Conservation (phyloP, 2,329 filamentous ascomycete genomes). For the Pseudocercospora cruenta region DNA sequence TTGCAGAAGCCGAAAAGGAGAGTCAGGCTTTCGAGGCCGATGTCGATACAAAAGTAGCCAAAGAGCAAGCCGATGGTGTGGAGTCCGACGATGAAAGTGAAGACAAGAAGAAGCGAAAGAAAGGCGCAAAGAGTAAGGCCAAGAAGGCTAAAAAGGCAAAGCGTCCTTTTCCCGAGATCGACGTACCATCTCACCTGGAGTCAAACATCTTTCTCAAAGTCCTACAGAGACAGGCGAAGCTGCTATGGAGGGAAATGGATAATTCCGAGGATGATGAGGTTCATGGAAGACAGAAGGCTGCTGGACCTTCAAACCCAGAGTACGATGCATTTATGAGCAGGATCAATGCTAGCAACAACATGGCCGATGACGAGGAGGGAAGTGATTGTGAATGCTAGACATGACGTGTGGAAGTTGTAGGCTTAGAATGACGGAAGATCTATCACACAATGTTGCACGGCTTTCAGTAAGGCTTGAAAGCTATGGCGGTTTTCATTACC, state of each 20-base stretch:
- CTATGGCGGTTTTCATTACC: too few relatives aligned
- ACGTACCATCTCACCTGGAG: conserved; percentile 27
- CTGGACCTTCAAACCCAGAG: background rate
- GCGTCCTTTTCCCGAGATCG: conserved; percentile 21
- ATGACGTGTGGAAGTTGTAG: too few relatives aligned
- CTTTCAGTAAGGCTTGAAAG: too few relatives aligned
- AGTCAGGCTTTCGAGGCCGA: conserved; percentile 18
- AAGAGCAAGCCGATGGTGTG: background rate
- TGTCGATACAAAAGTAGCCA: background rate
- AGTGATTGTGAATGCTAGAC: conserved; percentile 1
- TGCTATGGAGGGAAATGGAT: conserved; percentile 33
- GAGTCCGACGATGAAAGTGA: background rate
- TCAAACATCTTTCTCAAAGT: conserved; percentile 28
- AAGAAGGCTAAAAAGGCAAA: conserved; percentile 3
- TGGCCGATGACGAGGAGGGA: background rate
- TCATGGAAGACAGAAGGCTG: conserved; percentile 10
- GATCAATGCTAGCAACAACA: background rate
- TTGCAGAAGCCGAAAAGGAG: conserved; percentile 19
- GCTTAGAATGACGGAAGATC: too few relatives aligned
- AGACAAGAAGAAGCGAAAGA: background rate
- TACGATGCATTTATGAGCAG: background rate
- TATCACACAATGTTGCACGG: too few relatives aligned
- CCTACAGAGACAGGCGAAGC: conserved; percentile 28
- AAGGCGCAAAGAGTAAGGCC: conserved; percentile 9
- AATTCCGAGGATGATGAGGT: conserved; percentile 28